These are phyloP conservation scores for Batrachochytrium dendrobatidis DNA, from an alignment of 371 early-diverging fungal species.

Conservation along the genomic window DNA sequence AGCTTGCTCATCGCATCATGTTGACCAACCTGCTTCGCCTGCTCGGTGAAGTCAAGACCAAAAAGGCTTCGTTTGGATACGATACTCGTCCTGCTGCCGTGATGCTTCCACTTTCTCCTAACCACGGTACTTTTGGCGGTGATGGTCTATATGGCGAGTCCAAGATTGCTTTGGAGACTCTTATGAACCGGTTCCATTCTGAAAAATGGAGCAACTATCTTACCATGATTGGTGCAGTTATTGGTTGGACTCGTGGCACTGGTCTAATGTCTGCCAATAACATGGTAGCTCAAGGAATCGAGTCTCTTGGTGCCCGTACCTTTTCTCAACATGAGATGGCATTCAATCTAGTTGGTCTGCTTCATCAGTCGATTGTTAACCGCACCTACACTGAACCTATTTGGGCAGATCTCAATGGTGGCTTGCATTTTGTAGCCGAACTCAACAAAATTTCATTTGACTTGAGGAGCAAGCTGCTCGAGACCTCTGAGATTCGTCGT, in stretches of 20 bases:
- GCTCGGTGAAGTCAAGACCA: constrained; percentile 74
- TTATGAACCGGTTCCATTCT: constrained; percentile 87
- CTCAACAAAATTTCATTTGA: constrained; percentile 65
- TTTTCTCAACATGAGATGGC: constrained; percentile 92
- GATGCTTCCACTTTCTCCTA: constrained; percentile 88
- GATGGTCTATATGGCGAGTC: constrained; percentile 93
- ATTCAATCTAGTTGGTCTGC: constrained; percentile 85
- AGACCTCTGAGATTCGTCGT: constrained; percentile 79
- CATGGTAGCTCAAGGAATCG: constrained; percentile 85
- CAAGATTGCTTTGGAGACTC: constrained; percentile 86
- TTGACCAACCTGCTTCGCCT: constrained; percentile 79
- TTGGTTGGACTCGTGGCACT: constrained; percentile 97
- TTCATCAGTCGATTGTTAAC: constrained; percentile 78
- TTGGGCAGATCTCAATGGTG: constrained; percentile 92
- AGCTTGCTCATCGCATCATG: constrained; percentile 89
- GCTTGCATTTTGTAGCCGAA: constrained; percentile 77
- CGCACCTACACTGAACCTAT: constrained; percentile 76
- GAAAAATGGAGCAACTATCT: constrained; percentile 88
- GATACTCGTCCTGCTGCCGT: constrained; percentile 87
- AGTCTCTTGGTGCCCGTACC: constrained; percentile 84
- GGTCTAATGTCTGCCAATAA: constrained; percentile 92
- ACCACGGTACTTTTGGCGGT: constrained; percentile 91
- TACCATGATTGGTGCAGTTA: constrained; percentile 85
- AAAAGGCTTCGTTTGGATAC: constrained; percentile 69
- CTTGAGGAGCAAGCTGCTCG: constrained; percentile 69